phyloP scores from a whole-genome alignment of 306 rosid species.

The Leucaena leucocephala region DNA sequence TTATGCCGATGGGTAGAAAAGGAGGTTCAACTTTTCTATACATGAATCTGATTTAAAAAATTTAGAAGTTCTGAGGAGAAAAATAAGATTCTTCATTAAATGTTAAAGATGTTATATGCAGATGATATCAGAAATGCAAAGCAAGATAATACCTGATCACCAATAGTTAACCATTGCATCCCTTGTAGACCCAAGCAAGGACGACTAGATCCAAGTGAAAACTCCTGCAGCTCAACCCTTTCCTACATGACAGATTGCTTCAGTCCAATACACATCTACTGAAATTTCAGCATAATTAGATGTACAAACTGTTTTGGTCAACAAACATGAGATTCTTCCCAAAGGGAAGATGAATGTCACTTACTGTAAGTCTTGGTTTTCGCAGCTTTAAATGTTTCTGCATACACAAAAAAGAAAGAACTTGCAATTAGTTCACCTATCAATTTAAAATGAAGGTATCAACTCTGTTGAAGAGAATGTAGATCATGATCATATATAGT shows the following conservation, averaged over 20 bases:
- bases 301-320: constrained; percentile 18
- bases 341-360: constrained; percentile 36
- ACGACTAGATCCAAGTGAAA: constrained; percentile 85
- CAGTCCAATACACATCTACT: constrained; percentile 28
- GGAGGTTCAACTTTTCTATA: not conserved
- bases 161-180: constrained; percentile 78
- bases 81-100: constrained; percentile 7
- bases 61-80: not conserved
- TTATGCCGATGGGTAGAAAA: not conserved
- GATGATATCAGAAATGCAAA: constrained; percentile 30
- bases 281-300: constrained; percentile 34
- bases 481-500: constrained; percentile 3
- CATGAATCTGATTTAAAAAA: not conserved
- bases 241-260: constrained; percentile 60
- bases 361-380: constrained; percentile 79
- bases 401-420: constrained; percentile 32
- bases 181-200: constrained; percentile 89
- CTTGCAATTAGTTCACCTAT: constrained; percentile 25
- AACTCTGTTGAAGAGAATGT: constrained; percentile 27
- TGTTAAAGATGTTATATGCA: constrained; percentile 16
- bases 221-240: constrained; percentile 74
- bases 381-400: constrained; percentile 85
- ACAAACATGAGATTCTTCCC: not conserved
- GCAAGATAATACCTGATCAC: constrained; percentile 73
- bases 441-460: constrained; percentile 28